These are phyloP conservation scores for Collybia sordida DNA, from an alignment of 768 basidiomycete genomes.

Conservation along the genomic window DNA sequence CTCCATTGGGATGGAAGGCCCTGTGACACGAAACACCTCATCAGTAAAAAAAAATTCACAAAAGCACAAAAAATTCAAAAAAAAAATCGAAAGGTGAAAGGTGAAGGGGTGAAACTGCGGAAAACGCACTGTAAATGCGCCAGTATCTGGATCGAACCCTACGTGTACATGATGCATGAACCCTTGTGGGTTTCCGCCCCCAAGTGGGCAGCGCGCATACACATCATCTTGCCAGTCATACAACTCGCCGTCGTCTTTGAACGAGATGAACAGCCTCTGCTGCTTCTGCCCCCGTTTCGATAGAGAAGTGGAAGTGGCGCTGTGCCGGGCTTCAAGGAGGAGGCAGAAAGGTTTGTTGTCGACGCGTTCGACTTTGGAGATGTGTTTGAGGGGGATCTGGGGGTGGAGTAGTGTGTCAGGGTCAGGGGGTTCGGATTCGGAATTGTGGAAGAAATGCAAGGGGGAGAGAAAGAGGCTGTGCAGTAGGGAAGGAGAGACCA, in stretches of 20 bases:
- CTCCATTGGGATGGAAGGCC: constrained; percentile 16
- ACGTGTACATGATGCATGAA: constrained; percentile 43
- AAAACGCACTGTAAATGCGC: constrained; percentile 27
- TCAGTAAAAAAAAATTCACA: not conserved
- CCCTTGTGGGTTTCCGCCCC: constrained; percentile 32
- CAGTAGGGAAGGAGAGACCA: too few species aligned
- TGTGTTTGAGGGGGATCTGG: constrained; percentile 29
- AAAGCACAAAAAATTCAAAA: too few species aligned
- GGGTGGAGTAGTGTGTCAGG: not conserved
- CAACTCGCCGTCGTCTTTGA: constrained; percentile 36
- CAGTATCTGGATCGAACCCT: constrained; percentile 27
- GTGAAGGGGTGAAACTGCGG: not conserved
- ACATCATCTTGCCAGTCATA: constrained; percentile 50
- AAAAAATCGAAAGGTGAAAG: not conserved
- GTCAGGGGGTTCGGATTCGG: too few species aligned
- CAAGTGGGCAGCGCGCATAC: constrained; percentile 36
- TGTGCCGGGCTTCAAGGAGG: constrained; percentile 20
- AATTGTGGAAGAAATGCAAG: too few species aligned
- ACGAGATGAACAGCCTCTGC: constrained; percentile 34
- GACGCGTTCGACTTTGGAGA: constrained; percentile 38
- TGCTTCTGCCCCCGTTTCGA: too few species aligned
- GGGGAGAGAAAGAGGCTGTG: too few species aligned
- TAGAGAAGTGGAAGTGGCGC: too few species aligned
- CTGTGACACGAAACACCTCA: constrained; percentile 5
- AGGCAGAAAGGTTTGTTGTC: constrained; percentile 37